Percentiles rank a stretch among this genome's conserved stretches.
Evolutionary conservation across 805 yeast genomes (phyloP).

Genomic region (Lipomyces kockii): DNA sequence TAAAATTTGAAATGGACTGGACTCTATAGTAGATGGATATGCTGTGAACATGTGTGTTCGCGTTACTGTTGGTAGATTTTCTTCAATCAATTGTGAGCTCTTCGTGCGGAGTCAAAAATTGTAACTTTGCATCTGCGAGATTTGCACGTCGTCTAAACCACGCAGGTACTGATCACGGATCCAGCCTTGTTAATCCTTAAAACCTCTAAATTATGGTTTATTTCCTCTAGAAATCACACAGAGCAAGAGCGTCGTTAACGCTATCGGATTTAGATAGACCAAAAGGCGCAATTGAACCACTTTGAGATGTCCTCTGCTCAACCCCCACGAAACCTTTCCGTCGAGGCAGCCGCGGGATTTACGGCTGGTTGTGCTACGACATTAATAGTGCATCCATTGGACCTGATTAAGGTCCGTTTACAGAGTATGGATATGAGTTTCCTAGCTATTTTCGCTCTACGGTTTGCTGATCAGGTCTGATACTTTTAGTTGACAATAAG

Average conservation of each 20-base stretch:
- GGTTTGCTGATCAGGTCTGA: not conserved
- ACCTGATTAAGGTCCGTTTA: slow-evolving; percentile 78
- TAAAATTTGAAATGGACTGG: not conserved
- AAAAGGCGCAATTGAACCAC: not conserved
- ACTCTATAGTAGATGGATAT: not conserved
- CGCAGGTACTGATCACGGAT: not conserved
- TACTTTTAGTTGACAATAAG: slow-evolving; percentile 19
- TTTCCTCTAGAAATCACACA: not conserved
- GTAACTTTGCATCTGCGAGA: not conserved
- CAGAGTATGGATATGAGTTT: slow-evolving; percentile 51
- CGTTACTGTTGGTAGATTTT: not conserved
- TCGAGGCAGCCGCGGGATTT: slow-evolving; percentile 71
- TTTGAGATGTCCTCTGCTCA: not conserved
- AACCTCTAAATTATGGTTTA: not conserved
- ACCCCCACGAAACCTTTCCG: slow-evolving; percentile 7
- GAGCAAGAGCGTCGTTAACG: not conserved
- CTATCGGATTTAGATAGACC: not conserved
- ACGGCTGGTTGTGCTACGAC: slow-evolving; percentile 84
- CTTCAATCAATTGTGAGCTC: not conserved
- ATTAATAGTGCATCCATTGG: slow-evolving; percentile 83
- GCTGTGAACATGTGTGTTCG: not conserved
- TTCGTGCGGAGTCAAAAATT: not conserved
- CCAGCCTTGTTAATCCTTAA: not conserved
- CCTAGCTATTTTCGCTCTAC: slow-evolving; percentile 11
- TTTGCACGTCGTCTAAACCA: not conserved